Conservation (phyloP, 2,329 filamentous ascomycete species). For the Curvularia eragrostidis region DNA sequence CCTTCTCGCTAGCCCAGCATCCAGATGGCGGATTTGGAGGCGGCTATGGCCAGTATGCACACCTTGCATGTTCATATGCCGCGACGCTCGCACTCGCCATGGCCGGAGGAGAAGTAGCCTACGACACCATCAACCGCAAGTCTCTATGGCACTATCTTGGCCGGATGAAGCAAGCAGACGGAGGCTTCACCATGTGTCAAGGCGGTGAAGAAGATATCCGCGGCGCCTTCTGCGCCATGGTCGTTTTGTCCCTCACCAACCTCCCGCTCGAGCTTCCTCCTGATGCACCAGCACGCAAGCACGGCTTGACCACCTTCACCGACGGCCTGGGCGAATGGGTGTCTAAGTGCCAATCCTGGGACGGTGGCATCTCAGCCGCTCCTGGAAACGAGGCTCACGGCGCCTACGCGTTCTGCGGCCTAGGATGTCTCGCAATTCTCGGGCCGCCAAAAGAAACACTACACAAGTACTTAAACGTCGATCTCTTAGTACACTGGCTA, state of each 20-base stretch:
- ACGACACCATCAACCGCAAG: constrained; percentile 78
- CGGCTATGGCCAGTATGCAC: constrained; percentile 87
- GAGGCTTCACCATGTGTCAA: constrained; percentile 86
- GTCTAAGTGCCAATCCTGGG: constrained; percentile 87
- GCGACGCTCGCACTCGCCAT: constrained; percentile 78
- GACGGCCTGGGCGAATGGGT: constrained; percentile 81
- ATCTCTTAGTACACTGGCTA: constrained; percentile 82
- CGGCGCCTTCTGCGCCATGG: constrained; percentile 89
- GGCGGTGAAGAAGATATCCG: constrained; percentile 93
- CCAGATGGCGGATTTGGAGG: constrained; percentile 85
- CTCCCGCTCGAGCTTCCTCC: constrained; percentile 79
- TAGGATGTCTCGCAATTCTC: constrained; percentile 87
- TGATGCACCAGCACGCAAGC: constrained; percentile 70
- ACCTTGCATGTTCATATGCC: constrained; percentile 89
- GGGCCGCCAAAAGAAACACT: constrained; percentile 79
- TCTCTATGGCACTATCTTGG: constrained; percentile 92
- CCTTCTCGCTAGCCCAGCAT: constrained; percentile 83
- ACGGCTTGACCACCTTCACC: constrained; percentile 70
- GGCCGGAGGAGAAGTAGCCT: constrained; percentile 76
- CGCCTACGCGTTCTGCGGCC: constrained; percentile 92
- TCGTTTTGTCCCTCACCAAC: constrained; percentile 81
- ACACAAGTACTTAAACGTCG: constrained; percentile 77
- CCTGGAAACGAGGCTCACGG: constrained; percentile 93
- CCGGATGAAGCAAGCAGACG: constrained; percentile 81
- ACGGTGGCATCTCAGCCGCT: constrained; percentile 88